These are phyloP conservation scores for Naegleria fowleri DNA, from an alignment of 208 protist species.

Conservation along the genomic window DNA sequence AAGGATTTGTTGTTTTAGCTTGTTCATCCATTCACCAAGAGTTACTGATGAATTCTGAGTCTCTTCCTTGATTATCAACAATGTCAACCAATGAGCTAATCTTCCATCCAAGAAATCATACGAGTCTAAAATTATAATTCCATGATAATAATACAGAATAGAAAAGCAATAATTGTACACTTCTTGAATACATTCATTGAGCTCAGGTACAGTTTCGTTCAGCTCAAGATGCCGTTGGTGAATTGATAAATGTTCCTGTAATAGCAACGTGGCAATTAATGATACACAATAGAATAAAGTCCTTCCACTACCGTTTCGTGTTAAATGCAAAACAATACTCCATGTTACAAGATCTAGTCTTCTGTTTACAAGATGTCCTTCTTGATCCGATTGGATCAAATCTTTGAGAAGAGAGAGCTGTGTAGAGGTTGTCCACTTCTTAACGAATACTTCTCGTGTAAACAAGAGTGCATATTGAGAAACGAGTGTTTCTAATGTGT, in stretches of 20 bases:
- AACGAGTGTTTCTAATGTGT: too few relatives aligned
- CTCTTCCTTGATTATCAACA: not conserved
- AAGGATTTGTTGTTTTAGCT: too few relatives aligned
- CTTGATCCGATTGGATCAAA: not conserved
- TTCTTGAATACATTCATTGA: not conserved
- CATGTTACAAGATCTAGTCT: not conserved
- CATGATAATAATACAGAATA: not conserved
- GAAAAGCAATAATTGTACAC: not conserved
- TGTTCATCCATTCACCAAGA: too few relatives aligned
- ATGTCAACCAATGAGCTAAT: not conserved
- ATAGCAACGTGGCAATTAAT: not conserved
- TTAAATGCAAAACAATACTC: not conserved
- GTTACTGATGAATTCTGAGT: not conserved
- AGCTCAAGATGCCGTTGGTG: not conserved
- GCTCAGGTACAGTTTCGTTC: not conserved
- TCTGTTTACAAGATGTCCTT: not conserved
- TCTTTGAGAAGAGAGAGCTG: not conserved
- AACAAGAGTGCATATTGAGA: not conserved
- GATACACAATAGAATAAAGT: not conserved
- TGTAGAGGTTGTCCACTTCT: not conserved
- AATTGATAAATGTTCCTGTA: not conserved
- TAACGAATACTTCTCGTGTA: not conserved
- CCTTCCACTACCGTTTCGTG: not conserved
- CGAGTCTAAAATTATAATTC: not conserved
- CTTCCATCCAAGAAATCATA: not conserved